These are phyloP conservation scores for Lactarius hengduanensis DNA, from an alignment of 768 basidiomycete species.

Conservation along the genomic window DNA sequence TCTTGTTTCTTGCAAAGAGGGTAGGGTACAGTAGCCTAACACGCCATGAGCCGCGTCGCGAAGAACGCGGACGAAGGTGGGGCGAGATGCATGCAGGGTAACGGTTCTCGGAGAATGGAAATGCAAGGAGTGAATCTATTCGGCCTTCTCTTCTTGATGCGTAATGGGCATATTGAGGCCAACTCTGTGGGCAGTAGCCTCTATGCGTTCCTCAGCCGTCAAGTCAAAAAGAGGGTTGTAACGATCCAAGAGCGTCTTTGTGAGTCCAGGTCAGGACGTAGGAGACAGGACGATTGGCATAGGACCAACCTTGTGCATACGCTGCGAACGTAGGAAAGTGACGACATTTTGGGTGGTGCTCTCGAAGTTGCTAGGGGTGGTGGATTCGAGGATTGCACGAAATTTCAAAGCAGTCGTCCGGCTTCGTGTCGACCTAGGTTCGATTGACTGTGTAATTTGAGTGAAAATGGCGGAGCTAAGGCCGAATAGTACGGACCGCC, in stretches of 20 bases:
- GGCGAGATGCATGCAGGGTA: neutral
- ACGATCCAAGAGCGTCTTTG: constrained; percentile 71
- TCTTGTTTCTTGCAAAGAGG: neutral
- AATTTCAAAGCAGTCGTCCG: constrained; percentile 48
- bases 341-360: constrained; percentile 58
- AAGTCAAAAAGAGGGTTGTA: constrained; percentile 87
- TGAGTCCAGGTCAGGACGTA: constrained; percentile 9
- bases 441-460: constrained; percentile 40
- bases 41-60: neutral
- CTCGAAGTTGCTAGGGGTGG: constrained; percentile 33
- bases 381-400: constrained; percentile 50
- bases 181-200: constrained; percentile 83
- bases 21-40: neutral
- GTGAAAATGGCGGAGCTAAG: constrained; percentile 10
- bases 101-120: neutral
- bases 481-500: constrained; percentile 43
- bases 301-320: constrained; percentile 69
- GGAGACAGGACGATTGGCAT: neutral
- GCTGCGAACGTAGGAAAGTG: constrained; percentile 69
- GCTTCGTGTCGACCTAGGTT: constrained; percentile 40
- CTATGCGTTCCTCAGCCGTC: constrained; percentile 73
- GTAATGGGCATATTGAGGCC: constrained; percentile 79
- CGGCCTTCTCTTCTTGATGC: constrained; percentile 33
- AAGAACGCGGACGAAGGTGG: neutral
- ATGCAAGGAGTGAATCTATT: constrained; percentile 12